These are phyloP conservation scores for Pseudomicrostroma phylloplanum DNA, from an alignment of 1,284 basidiomycete genomes.

Conservation along the genomic window DNA sequence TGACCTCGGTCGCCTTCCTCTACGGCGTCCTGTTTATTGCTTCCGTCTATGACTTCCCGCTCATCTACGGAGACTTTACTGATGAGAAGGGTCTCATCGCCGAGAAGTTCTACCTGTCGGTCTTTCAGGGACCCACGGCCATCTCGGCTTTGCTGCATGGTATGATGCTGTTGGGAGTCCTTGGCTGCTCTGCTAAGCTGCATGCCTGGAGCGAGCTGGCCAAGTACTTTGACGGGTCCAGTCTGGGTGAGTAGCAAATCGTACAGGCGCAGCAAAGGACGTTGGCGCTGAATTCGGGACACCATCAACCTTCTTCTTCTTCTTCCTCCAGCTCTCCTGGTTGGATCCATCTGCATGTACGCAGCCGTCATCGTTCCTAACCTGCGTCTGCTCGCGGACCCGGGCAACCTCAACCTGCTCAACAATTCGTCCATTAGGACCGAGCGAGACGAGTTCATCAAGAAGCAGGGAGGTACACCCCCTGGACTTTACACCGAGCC, in stretches of 20 bases:
- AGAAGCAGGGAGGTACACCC: conserved; percentile 11
- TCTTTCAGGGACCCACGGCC: conserved; percentile 37
- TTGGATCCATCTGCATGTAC: conserved; percentile 46
- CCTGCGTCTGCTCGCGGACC: conserved; percentile 37
- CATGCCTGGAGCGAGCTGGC: conserved; percentile 47
- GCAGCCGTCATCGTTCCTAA: conserved; percentile 40
- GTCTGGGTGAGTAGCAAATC: conserved; percentile 23
- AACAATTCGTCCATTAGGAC: conserved; percentile 29
- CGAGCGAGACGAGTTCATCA: conserved; percentile 26
- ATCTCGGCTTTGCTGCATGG: conserved; percentile 44
- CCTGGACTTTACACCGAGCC: conserved; percentile 16
- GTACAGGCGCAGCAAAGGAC: neutral
- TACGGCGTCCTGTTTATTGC: conserved; percentile 46
- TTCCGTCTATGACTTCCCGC: conserved; percentile 43
- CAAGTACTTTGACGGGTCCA: conserved; percentile 47
- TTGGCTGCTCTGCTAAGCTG: conserved; percentile 44
- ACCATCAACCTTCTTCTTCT: neutral
- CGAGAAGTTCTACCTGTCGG: conserved; percentile 42
- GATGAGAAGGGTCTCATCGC: conserved; percentile 22
- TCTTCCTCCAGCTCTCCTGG: conserved; percentile 25
- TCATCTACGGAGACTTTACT: conserved; percentile 32
- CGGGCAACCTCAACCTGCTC: conserved; percentile 32
- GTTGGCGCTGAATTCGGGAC: neutral
- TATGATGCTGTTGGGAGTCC: conserved; percentile 41
- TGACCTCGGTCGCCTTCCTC: conserved; percentile 42